Evolutionary conservation across 1,284 basidiomycete species (phyloP), one percentile per base, ranked within the genome.

Genomic region (Leccinum pseudoinsigne): DNA sequence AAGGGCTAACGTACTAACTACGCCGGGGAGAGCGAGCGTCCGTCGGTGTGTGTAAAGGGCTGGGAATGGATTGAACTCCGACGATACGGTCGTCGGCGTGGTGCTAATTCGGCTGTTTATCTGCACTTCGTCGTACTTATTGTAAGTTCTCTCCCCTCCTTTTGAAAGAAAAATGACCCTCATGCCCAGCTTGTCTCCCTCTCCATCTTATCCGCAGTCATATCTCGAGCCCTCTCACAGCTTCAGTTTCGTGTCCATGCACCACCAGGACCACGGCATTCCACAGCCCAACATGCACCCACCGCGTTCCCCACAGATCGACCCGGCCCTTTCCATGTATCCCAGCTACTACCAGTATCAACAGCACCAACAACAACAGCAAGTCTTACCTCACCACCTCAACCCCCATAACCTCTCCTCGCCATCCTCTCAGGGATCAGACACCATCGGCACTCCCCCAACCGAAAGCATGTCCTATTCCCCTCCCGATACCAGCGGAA

Each of bases 351-450:
- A 86, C 69, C 55, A 75, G 64, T 84, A 85, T 67, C 82, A 79
- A 61, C 77, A 53, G 53, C 80, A 80, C 53, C 79, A 78, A 58
- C 76, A 73, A n/a, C 79, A 28, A 31, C 67, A 71, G 36, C 67
- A 81, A 80, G 26, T 63, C 68, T 75, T 82, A 59, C 76, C 79
- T 16, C 80, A 80, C 51, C 84, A 84, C 65, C 76, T 84, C 50
- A 71, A 81, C 7, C 78, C 79, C 5, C 78, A 77, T 16, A 81
- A 75, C 68, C 82, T 85, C 63, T 82, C 84, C 5, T 87, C 85
- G 0, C 86, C 90, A n/a, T 90, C 90, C 7, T 89, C 88, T 0
- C 86, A 88, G 69, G 88, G 84, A 67, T 91, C 90, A 6, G 89
- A 91, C 69, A 83, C 87, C 18, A 81, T 90, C 64, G 87, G 86